Percentiles rank a stretch among this genome's conserved stretches.
phyloP scores from a whole-genome alignment of 2,329 filamentous ascomycete species.

The Diplodia mutila region DNA sequence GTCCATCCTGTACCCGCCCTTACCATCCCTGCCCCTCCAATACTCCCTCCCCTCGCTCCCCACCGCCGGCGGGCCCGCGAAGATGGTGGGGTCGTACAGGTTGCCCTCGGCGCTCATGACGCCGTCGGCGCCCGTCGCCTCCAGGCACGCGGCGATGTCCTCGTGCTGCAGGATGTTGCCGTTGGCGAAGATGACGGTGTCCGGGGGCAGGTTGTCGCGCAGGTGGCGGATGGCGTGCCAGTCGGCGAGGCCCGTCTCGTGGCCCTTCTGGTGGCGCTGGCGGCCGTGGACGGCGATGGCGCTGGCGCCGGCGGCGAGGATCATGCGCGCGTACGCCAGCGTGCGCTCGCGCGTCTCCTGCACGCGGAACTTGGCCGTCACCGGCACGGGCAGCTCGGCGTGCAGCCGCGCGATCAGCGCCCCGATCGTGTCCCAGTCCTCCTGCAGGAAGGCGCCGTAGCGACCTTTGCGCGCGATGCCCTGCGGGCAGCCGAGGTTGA shows the following conservation, averaged over 20 bases:
- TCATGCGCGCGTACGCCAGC: conserved; percentile 84
- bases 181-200: conserved; percentile 95
- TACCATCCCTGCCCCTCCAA: conserved; percentile 79
- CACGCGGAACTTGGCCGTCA: conserved; percentile 94
- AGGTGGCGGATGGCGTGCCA: conserved; percentile 85
- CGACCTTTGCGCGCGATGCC: conserved; percentile 89
- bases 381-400: conserved; percentile 74
- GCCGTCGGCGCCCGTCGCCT: conserved; percentile 83
- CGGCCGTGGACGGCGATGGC: conserved; percentile 93
- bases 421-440: conserved; percentile 83
- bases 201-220: conserved; percentile 77
- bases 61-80: conserved; percentile 66
- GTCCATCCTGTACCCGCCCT: conserved; percentile 86
- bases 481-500: conserved; percentile 95
- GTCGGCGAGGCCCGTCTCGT: conserved; percentile 90
- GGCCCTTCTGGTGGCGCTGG: conserved; percentile 89
- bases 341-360: conserved; percentile 86
- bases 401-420: conserved; percentile 84
- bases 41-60: conserved; percentile 75
- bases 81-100: conserved; percentile 87
- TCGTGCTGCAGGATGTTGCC: conserved; percentile 84
- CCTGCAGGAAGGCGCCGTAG: conserved; percentile 94
- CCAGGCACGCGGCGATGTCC: conserved; percentile 77
- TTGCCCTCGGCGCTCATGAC: conserved; percentile 98
- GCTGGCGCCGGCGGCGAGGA: conserved; percentile 84